A percentile compares a stretch with the other conserved stretches of the same genome.
phyloP scores from a whole-genome alignment of 768 basidiomycete species.

The Lentinula raphanica region DNA sequence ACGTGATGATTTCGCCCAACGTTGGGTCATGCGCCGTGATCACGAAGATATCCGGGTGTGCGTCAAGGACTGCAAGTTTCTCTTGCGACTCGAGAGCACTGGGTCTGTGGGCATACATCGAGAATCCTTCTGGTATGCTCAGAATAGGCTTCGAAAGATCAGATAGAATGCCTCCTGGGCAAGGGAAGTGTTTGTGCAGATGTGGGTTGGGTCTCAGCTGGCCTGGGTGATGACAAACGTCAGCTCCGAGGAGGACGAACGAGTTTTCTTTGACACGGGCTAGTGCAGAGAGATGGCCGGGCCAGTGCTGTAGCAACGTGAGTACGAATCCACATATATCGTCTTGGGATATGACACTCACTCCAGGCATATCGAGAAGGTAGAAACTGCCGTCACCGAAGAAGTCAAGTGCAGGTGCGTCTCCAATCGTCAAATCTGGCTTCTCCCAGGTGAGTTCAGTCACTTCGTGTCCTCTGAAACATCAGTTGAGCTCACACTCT shows the following conservation, averaged over 20 bases:
- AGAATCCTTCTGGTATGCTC: neutral
- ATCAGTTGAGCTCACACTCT: neutral
- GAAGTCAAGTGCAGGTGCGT: constrained; percentile 14
- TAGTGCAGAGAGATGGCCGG: constrained; percentile 16
- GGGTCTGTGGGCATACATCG: constrained; percentile 7
- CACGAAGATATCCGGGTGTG: constrained; percentile 14
- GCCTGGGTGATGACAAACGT: constrained; percentile 17
- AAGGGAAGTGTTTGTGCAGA: constrained; percentile 13
- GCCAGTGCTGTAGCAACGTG: constrained; percentile 9
- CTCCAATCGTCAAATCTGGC: constrained; percentile 13
- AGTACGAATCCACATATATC: neutral
- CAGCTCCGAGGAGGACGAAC: constrained; percentile 18
- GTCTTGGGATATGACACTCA: neutral
- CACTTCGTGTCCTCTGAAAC: constrained; percentile 14
- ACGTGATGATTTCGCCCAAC: constrained; percentile 8
- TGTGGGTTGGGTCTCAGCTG: constrained; percentile 15
- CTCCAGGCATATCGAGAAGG: constrained; percentile 17
- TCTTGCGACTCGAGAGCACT: constrained; percentile 8
- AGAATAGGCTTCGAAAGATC: constrained; percentile 4
- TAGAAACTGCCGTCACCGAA: constrained; percentile 22
- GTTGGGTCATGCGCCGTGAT: constrained; percentile 16
- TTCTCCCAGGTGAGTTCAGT: constrained; percentile 10
- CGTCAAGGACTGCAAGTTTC: constrained; percentile 14
- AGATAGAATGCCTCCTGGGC: constrained; percentile 9
- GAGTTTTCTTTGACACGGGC: constrained; percentile 16